Conservation (phyloP, 148 eudicot genomes). For the Rhododendron griersonianum region DNA sequence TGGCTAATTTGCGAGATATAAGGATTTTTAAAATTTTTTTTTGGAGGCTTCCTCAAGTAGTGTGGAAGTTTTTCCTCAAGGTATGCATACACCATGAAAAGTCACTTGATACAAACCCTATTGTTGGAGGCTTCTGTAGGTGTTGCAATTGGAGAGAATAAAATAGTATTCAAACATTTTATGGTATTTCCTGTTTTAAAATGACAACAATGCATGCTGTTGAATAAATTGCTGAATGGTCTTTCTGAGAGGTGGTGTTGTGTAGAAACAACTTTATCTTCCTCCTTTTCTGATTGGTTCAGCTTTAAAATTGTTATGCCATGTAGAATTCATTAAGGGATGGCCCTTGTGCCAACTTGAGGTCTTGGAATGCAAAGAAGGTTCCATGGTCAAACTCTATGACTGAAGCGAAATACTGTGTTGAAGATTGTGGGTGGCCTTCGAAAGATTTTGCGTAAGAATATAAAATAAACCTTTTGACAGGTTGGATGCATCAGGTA, state of each 20-base stretch:
- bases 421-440: slow-evolving; percentile 85
- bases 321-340: slow-evolving; percentile 51
- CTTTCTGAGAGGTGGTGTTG: background rate
- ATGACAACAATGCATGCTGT: background rate
- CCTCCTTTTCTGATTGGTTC: background rate
- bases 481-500: slow-evolving; percentile 98
- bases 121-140: background rate
- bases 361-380: slow-evolving; percentile 79
- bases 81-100: background rate
- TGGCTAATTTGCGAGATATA: background rate
- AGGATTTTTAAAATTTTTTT: no score
- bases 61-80: background rate
- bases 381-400: slow-evolving; percentile 68
- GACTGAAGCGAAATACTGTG: slow-evolving; percentile 36
- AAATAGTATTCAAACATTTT: background rate
- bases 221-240: background rate
- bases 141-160: background rate
- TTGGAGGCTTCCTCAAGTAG: background rate
- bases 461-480: slow-evolving; percentile 81
- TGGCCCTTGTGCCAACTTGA: slow-evolving; percentile 89
- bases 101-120: background rate
- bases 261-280: background rate
- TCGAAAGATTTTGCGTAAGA: slow-evolving; percentile 64
- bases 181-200: background rate
- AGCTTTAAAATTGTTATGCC: background rate